Conservation (phyloP, 208 protist species). For the Naegleria fowleri region DNA sequence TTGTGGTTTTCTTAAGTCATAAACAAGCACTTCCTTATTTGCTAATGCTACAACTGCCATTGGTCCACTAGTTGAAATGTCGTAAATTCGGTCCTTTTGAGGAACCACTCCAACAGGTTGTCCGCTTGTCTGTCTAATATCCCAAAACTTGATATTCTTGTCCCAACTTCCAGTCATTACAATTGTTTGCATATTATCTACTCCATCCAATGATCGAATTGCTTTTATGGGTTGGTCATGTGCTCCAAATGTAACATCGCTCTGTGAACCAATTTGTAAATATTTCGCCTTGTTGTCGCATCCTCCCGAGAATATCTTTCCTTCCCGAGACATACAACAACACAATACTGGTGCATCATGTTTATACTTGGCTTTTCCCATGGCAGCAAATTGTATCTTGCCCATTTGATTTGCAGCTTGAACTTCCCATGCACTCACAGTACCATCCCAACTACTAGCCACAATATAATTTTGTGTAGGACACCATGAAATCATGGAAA, state of each 20-base stretch:
- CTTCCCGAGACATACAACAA: not conserved
- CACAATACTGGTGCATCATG: not conserved
- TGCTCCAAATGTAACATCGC: not conserved
- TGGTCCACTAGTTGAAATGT: too few species aligned
- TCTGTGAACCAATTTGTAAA: not conserved
- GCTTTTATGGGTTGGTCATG: slow-evolving; percentile 19
- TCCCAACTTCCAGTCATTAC: slow-evolving; percentile 28
- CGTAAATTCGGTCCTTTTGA: not conserved
- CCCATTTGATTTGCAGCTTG: not conserved
- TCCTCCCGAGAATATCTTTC: slow-evolving; percentile 2
- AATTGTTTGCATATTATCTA: not conserved
- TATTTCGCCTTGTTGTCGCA: slow-evolving; percentile 25
- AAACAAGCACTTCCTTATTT: not conserved
- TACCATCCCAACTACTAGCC: slow-evolving; percentile 1
- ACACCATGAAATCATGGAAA: not conserved
- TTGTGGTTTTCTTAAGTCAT: slow-evolving; percentile 10
- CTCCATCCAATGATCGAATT: not conserved
- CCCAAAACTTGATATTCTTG: slow-evolving; percentile 22
- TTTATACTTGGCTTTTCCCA: not conserved
- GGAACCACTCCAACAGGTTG: not conserved
- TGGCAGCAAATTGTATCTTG: not conserved
- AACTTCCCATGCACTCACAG: not conserved
- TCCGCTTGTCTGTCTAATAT: not conserved
- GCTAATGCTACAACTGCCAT: not conserved
- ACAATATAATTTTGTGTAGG: not conserved